Evolutionary conservation across 2,329 filamentous ascomycete species (phyloP).

Genomic region (Ilyonectria sp.): DNA sequence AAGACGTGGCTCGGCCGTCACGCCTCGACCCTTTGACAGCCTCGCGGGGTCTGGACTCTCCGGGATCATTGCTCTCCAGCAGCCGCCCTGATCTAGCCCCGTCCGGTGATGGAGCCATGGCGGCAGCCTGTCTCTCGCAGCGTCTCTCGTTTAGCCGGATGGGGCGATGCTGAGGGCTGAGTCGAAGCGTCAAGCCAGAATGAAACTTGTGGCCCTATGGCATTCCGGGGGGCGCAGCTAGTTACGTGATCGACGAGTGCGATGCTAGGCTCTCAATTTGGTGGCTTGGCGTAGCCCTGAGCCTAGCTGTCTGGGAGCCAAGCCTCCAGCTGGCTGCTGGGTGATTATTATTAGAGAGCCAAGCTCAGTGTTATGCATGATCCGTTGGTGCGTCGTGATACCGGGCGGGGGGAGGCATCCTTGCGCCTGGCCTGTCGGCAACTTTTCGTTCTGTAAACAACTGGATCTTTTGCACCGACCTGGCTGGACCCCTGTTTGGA

Average conservation of each 20-base stretch:
- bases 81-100: too few relatives aligned
- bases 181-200: not conserved
- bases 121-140: too few relatives aligned
- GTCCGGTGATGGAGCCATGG: too few relatives aligned
- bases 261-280: not conserved
- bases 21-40: not conserved
- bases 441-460: too few relatives aligned
- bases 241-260: not conserved
- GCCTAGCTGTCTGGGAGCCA: not conserved
- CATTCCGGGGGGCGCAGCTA: not conserved
- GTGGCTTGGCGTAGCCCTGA: not conserved
- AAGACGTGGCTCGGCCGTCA: not conserved
- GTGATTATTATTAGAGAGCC: not conserved
- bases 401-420: too few relatives aligned
- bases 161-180: slow-evolving; percentile 1
- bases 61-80: not conserved
- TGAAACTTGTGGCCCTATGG: not conserved
- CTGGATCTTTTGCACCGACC: not conserved
- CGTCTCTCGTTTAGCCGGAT: not conserved
- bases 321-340: not conserved
- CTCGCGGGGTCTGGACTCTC: not conserved
- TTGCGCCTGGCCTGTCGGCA: too few relatives aligned
- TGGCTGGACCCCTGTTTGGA: too few relatives aligned
- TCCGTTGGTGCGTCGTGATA: too few relatives aligned
- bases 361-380: not conserved